Evolutionary conservation across 371 early-diverging fungal genomes (phyloP), one percentile per base, ranked within the genome.

Genomic region (Mucor lusitanicus): DNA sequence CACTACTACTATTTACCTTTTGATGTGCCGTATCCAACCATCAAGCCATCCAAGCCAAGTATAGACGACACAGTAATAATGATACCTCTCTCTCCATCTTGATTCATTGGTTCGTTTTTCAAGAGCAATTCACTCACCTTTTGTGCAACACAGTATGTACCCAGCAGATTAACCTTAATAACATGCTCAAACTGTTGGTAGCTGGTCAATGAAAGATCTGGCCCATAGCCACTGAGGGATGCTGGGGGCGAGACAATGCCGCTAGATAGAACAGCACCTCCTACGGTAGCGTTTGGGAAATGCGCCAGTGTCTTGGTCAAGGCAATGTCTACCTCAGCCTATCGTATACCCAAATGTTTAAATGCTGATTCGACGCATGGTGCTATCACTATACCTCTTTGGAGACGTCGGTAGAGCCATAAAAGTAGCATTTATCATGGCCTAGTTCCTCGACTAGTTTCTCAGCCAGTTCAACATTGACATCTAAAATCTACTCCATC

Each of bases 111-210:
- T 5, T 74, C 40, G 59, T 78, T 74, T 27, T 78, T 68, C 33
- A 83, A 72, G 27, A 89, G 64, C 53, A 73, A 68, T 35, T 84
- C 72, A 9, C 86, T 77, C 7, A 87, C 79, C 62, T 87, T 71
- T 32, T 88, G 81, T 39, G 83, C 83, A 15, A 89, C 89, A 64
- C 85, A 85, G 69, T 81, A 89, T 1, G 87, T 81, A 33, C 88
- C 89, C 5, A 88, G 28, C 15, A 89, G 59, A 54, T 88, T 88
- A 58, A 87, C 69, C n/a, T 73, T 71, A 30, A 87, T 68, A 15
- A 85, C 70, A 48, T 74, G 74, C 61, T 86, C 66, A 72, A 88
- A 86, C 61, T 83, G 80, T 0, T 67, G 42, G 58, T 76, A 77
- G 23, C 86, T 74, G n/a, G 82, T 81, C 25, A 79, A 57, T 13